Evolutionary conservation across 2,329 filamentous ascomycete genomes (phyloP), one percentile per base, ranked within the genome.

Genomic region (Fusarium haematococcum): DNA sequence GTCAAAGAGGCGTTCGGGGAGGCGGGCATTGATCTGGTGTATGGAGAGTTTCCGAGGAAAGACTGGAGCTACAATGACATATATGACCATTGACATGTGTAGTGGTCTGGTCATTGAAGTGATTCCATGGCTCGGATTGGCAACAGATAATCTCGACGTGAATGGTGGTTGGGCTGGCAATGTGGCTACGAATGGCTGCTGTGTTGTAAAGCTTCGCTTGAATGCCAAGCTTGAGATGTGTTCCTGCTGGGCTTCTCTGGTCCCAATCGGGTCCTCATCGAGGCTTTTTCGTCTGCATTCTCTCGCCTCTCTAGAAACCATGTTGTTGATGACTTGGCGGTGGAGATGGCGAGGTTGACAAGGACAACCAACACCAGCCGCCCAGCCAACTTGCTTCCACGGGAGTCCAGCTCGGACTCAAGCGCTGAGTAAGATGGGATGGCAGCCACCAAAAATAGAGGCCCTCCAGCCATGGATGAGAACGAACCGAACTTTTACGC

Each of bases 351-450:
- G 32, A 57, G 30, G 30, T 57, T 33, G 54, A 57, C 54, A 57
- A 57, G 54, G 33, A 54, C 50, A 32, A 32, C 50, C 50, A 54
- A 57, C 32, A 59, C 56, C 56, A 41, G 35, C 33, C 20, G 50
- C 52, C 52, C 41, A 48, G 33, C 67, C 58, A 63, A 65, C 27
- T 32, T 20, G 58, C 27, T 20, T 52, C 58, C 8, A 58, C 32
- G 27, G 11, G 30, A 57, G 20, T 23, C 30, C 14, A 43, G 32
- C 32, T 37, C 20, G 54, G 20, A 41, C 32, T 58, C 35, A 64
- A 72, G 68, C 35, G 71, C 68, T 58, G 74, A 62, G 54, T 72
- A 50, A 62, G 63, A 62, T 43, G 54, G 54, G 56, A 57, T 41
- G 54, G 33, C 41, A 37, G 39, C 33, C 25, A 30, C 50, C 27